phyloP scores from a whole-genome alignment of 2,329 filamentous ascomycete genomes.

The Hypoxylon sp. region DNA sequence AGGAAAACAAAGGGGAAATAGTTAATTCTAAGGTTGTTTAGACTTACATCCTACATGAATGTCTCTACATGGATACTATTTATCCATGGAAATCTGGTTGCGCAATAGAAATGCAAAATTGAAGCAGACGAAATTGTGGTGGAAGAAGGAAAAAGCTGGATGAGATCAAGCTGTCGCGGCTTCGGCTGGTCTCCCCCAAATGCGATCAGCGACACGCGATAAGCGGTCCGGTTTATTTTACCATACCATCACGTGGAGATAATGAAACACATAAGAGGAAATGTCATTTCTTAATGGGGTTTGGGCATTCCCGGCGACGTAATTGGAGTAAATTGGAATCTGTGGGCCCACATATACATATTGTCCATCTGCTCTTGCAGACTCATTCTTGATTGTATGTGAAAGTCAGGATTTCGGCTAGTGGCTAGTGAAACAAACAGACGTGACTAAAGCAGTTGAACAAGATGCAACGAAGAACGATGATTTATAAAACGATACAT shows the following conservation, averaged over 20 bases:
- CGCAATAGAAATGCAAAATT: not conserved
- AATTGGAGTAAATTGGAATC: too few species aligned
- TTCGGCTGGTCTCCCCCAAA: conserved; percentile 27
- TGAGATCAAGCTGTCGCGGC: conserved; percentile 42
- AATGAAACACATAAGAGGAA: conserved; percentile 10
- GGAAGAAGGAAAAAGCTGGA: conserved; percentile 19
- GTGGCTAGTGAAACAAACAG: too few species aligned
- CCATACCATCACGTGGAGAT: conserved; percentile 30
- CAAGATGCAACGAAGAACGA: too few species aligned
- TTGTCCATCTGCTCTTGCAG: too few species aligned
- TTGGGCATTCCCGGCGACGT: too few species aligned
- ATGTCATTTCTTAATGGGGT: too few species aligned
- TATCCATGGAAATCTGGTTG: conserved; percentile 5
- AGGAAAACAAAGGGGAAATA: conserved; percentile 19
- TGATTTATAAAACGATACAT: too few species aligned
- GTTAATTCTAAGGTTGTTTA: too few species aligned
- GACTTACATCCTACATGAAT: conserved; percentile 42
- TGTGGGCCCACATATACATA: too few species aligned
- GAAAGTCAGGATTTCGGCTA: too few species aligned
- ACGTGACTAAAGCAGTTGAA: too few species aligned
- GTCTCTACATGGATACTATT: not conserved
- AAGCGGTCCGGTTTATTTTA: conserved; percentile 27
- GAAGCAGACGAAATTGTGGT: conserved; percentile 1
- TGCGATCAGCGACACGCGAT: conserved; percentile 35
- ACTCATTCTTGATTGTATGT: too few species aligned